phyloP scores from a whole-genome alignment of 2,329 filamentous ascomycete species.

The Cladosporium sp. region DNA sequence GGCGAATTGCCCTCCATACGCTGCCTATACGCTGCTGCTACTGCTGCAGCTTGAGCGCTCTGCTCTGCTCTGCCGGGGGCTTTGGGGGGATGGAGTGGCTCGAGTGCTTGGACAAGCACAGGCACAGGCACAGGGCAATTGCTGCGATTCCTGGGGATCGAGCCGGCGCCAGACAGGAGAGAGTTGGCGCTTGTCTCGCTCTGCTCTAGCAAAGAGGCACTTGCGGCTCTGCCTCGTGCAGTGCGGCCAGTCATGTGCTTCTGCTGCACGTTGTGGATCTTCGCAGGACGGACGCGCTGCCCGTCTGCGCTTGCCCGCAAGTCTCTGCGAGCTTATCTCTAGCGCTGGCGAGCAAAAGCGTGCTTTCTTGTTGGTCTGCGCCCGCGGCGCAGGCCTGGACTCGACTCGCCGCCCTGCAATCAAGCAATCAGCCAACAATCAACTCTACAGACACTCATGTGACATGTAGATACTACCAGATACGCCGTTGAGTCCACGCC shows the following conservation, averaged over 20 bases:
- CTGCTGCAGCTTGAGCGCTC: not conserved
- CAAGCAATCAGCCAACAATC: not conserved
- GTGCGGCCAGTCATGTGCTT: not conserved
- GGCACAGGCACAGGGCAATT: not conserved
- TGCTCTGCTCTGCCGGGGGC: not conserved
- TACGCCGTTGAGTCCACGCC: not conserved
- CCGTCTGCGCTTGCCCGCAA: not conserved
- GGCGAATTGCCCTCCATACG: not conserved
- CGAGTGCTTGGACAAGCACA: no score
- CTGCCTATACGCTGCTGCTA: not conserved
- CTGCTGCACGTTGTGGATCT: not conserved
- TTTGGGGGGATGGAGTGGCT: not conserved
- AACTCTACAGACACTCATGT: not conserved
- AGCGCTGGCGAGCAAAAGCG: not conserved
- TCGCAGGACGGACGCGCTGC: no score
- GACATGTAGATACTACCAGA: not conserved
- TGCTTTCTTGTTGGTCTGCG: not conserved
- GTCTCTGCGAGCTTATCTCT: conserved; percentile 5
- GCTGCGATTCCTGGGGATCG: conserved; percentile 7
- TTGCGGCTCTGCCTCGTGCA: conserved; percentile 7
- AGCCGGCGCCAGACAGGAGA: not conserved
- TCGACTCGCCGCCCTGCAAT: not conserved
- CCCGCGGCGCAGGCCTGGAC: not conserved
- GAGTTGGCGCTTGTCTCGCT: not conserved
- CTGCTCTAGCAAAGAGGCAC: not conserved